Evolutionary conservation across 164 flowering plant species (phyloP).

Genomic region (Annona cherimola): DNA sequence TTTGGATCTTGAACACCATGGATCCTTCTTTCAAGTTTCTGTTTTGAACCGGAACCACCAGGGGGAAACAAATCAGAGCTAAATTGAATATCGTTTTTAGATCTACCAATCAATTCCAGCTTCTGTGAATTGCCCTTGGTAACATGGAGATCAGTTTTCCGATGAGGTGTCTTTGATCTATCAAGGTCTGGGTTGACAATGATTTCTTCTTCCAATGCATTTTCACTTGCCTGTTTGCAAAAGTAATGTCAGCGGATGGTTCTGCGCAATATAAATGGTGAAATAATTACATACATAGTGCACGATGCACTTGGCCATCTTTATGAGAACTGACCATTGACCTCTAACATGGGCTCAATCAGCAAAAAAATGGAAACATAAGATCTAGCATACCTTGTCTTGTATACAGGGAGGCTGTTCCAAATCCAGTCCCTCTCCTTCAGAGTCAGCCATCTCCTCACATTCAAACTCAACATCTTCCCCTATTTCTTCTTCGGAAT

Average conservation of each 20-base stretch:
- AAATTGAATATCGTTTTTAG: constrained; percentile 20
- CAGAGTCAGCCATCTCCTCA: constrained; percentile 96
- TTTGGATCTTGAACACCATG: neutral
- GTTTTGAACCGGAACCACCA: constrained; percentile 7
- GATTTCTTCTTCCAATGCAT: constrained; percentile 14
- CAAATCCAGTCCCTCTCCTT: constrained; percentile 53
- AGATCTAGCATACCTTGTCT: constrained; percentile 40
- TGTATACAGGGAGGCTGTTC: constrained; percentile 32
- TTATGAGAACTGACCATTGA: neutral
- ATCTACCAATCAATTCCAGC: constrained; percentile 13
- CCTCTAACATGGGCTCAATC: neutral
- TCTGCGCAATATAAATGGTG: neutral
- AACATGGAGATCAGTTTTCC: neutral
- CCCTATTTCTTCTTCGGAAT: constrained; percentile 85
- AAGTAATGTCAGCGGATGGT: neutral
- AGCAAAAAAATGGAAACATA: constrained; percentile 5
- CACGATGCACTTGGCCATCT: neutral
- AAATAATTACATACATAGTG: neutral
- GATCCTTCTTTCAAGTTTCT: constrained; percentile 11
- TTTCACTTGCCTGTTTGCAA: neutral
- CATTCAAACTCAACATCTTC: constrained; percentile 90
- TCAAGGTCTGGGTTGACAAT: constrained; percentile 14
- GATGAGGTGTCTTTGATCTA: constrained; percentile 4
- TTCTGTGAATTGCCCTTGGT: constrained; percentile 8
- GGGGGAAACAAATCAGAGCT: constrained; percentile 24